phyloP scores from a whole-genome alignment of 352 stramenopile genomes.

The Phytopythium delawarense region DNA sequence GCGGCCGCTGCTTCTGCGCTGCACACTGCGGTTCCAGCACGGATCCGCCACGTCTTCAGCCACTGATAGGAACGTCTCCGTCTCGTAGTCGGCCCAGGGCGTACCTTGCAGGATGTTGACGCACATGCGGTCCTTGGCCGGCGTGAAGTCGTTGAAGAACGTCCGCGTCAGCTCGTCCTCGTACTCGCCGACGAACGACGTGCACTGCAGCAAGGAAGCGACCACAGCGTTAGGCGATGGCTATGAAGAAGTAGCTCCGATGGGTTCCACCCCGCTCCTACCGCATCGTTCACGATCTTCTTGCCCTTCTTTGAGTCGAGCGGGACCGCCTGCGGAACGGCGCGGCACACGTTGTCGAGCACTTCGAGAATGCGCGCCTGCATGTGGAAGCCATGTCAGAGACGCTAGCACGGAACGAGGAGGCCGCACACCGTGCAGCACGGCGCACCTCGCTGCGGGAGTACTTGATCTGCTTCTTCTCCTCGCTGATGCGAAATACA shows the following conservation, averaged over 20 bases:
- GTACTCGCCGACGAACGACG: slow-evolving; percentile 72
- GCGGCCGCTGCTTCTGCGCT: neutral
- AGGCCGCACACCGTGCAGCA: neutral
- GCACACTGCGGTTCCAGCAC: neutral
- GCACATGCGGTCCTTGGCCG: slow-evolving; percentile 62
- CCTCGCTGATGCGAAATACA: slow-evolving; percentile 83
- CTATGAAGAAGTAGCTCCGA: neutral
- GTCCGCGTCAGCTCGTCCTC: slow-evolving; percentile 72
- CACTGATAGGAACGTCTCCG: neutral
- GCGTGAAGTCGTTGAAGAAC: slow-evolving; percentile 79
- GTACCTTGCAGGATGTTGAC: slow-evolving; percentile 41
- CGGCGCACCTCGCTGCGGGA: slow-evolving; percentile 63
- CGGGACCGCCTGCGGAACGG: slow-evolving; percentile 36
- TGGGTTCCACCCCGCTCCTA: slow-evolving; percentile 11
- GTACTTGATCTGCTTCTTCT: slow-evolving; percentile 85
- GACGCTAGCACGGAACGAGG: neutral
- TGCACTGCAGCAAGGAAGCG: slow-evolving; percentile 36
- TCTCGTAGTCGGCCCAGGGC: neutral
- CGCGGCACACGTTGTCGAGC: slow-evolving; percentile 67
- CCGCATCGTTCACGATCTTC: slow-evolving; percentile 52
- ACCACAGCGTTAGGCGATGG: neutral
- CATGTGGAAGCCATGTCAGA: neutral
- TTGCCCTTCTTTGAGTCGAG: slow-evolving; percentile 42
- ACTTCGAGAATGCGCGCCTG: slow-evolving; percentile 81
- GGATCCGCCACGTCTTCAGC: neutral